Conservation (phyloP, 129 eudicot genomes). For the Flaveria ramosissima region DNA sequence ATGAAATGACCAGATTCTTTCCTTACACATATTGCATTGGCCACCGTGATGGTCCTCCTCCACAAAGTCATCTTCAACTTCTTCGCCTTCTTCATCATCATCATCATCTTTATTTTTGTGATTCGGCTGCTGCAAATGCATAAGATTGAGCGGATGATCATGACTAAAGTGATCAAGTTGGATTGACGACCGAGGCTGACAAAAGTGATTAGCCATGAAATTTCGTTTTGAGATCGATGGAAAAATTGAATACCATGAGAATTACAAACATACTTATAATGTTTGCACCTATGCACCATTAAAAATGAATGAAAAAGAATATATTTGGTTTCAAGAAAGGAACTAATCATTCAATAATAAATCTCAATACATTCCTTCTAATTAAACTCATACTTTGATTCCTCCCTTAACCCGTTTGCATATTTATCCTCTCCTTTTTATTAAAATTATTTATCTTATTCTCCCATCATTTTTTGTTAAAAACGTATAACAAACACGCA, state of each 20-base stretch:
- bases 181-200: background rate
- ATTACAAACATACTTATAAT: no score
- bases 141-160: conserved; percentile 9
- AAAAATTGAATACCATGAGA: background rate
- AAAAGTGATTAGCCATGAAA: background rate
- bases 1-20: background rate
- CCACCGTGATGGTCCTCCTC: conserved; percentile 15
- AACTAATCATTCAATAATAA: background rate
- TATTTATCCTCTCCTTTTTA: background rate
- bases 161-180: background rate
- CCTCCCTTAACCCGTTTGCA: background rate
- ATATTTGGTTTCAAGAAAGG: background rate
- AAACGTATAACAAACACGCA: no score
- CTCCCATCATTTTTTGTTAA: background rate
- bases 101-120: conserved; percentile 2
- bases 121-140: background rate
- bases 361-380: background rate
- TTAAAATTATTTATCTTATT: no score
- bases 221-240: no score
- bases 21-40: conserved; percentile 12
- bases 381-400: background rate
- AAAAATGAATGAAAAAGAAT: background rate
- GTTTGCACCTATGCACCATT: background rate
- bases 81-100: background rate
- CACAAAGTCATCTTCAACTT: background rate